A percentile compares a stretch with the other conserved stretches of the same genome.
These are phyloP conservation scores for Auriscalpium orientale DNA, from an alignment of 768 basidiomycete species.

Conservation along the genomic window DNA sequence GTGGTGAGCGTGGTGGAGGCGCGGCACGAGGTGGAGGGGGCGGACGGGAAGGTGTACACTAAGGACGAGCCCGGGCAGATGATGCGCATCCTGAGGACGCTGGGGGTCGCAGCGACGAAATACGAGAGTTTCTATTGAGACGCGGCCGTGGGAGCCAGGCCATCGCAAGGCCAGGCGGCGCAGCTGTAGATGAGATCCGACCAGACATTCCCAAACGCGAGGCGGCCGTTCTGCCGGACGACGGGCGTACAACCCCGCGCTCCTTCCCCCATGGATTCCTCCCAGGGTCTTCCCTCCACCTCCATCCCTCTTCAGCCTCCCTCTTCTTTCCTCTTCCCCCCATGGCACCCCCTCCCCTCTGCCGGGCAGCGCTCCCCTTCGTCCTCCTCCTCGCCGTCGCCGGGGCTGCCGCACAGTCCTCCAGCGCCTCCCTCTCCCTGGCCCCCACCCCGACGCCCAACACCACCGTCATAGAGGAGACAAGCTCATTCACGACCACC, in stretches of 20 bases:
- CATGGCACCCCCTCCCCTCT: constrained; percentile 14
- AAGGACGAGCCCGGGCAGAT: constrained; percentile 1
- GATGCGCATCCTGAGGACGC: background rate
- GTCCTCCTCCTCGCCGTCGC: constrained; percentile 17
- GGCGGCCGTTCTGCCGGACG: no score
- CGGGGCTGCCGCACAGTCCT: constrained; percentile 2
- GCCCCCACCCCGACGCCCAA: constrained; percentile 17
- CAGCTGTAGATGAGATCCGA: no score
- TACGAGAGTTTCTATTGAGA: constrained; percentile 47
- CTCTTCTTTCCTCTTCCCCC: constrained; percentile 20
- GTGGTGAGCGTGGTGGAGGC: constrained; percentile 55
- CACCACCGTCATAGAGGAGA: constrained; percentile 40
- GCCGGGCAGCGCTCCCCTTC: constrained; percentile 9
- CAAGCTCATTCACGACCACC: constrained; percentile 42
- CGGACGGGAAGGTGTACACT: constrained; percentile 31
- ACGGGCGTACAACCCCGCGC: no score
- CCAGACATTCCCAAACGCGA: no score
- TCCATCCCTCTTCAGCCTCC: constrained; percentile 7
- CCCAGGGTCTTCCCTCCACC: no score
- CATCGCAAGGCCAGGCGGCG: no score
- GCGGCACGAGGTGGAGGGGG: constrained; percentile 27
- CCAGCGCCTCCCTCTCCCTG: constrained; percentile 3
- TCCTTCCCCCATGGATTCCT: no score
- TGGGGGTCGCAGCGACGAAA: constrained; percentile 34
- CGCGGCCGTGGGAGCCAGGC: background rate